Conservation (phyloP, 768 basidiomycete genomes). For the Phylloporus arenicola region DNA sequence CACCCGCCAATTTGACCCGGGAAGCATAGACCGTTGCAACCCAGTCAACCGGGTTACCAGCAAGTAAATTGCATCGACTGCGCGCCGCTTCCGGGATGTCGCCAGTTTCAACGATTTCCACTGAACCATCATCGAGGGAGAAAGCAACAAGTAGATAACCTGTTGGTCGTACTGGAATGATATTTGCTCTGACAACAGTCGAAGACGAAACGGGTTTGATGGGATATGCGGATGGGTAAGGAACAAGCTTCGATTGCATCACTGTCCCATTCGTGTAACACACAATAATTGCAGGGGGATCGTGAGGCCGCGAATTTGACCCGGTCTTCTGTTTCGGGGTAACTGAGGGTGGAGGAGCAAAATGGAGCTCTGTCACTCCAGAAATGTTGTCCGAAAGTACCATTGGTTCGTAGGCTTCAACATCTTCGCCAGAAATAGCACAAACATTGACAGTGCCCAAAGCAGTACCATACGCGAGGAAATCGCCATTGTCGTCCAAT, state of each 20-base stretch:
- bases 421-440: constrained; percentile 41
- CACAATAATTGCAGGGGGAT: constrained; percentile 34
- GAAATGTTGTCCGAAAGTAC: constrained; percentile 39
- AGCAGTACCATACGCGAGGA: constrained; percentile 68
- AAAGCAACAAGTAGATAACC: constrained; percentile 52
- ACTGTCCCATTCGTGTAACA: constrained; percentile 58
- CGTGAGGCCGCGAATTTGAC: constrained; percentile 9
- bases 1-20: constrained; percentile 46
- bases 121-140: constrained; percentile 56
- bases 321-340: constrained; percentile 15
- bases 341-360: constrained; percentile 23
- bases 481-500: constrained; percentile 53
- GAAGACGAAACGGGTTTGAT: constrained; percentile 42
- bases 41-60: constrained; percentile 53
- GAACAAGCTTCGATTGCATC: constrained; percentile 44
- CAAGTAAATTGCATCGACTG: constrained; percentile 46
- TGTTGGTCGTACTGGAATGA: constrained; percentile 45
- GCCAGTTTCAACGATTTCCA: constrained; percentile 56
- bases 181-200: constrained; percentile 42
- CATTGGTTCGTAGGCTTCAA: constrained; percentile 39
- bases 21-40: constrained; percentile 53
- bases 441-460: constrained; percentile 62
- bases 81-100: constrained; percentile 39
- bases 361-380: constrained; percentile 51
- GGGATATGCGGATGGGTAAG: constrained; percentile 22